Base-by-base conservation (phyloP, 129 eudicot species). In the Tanacetum coccineum region DNA sequence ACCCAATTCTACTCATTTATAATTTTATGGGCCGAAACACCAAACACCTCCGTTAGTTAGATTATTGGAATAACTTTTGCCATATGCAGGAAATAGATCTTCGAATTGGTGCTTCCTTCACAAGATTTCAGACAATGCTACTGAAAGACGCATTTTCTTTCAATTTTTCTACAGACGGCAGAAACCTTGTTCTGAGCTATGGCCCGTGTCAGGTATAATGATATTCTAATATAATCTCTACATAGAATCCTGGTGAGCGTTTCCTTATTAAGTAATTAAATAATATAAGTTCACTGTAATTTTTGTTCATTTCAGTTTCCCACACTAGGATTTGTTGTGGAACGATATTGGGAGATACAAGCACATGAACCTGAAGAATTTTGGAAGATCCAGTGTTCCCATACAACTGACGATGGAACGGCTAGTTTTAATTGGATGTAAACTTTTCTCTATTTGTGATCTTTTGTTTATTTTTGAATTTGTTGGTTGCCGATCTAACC, bases 361-460 rank as follows among this genome's bases (percentile, higher is more conserved):
- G 77, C 98, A 69, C 98, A 92, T 69, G 96, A 92, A 87, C 91
- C 95, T 49, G 98, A 92, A 81, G 96, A 92, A 68, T 92, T 92
- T 76, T 92, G 98, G 98, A 78, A 87, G 59, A 86, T 92, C 62
- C 88, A 86, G 70, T 92, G 98, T 59, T 80, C 96, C 52, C 98
- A 92, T 78, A 84, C 76, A n/a, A 68, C 87, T 20, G 89, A 83
- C 47, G 89, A 92, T 64, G 87, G 95, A 75, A 83, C 76, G 64
- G 89, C 95, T 59, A 76, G 81, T 55, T 92, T 92, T 60, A 81
- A 77, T 70, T 92, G 96, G 98, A 88, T 81, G 98, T 92, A 84
- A 81, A 62, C 25, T 44, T 51, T 72, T 7, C 39, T 52, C 54
- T 36, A 44, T 12, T 76, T 50, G 65, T 39, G 53, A 59, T 46